Conservation (phyloP, 176 grass and related monocot species). For the Coix lacrymajobi region DNA sequence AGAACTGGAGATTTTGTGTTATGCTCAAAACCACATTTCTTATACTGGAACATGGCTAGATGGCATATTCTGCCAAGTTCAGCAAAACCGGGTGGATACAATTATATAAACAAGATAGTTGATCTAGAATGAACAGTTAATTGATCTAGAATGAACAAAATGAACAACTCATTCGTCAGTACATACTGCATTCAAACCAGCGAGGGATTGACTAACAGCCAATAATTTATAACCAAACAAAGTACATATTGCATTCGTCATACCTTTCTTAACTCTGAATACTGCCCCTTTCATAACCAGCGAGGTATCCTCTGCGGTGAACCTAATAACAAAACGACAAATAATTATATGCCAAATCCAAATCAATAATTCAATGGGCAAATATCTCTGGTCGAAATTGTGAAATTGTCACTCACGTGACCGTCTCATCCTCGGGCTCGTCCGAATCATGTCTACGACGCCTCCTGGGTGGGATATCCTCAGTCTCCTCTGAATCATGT, state of each 20-base stretch:
- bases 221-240: too few species aligned
- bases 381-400: not conserved
- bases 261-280: too few species aligned
- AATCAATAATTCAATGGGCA: not conserved
- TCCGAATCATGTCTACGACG: conserved; percentile 62
- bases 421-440: conserved; percentile 51
- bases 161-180: too few species aligned
- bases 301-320: conserved; percentile 50
- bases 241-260: too few species aligned
- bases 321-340: conserved; percentile 40
- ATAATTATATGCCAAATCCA: conserved; percentile 5
- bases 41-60: not conserved
- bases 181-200: too few species aligned
- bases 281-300: conserved; percentile 62
- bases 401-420: conserved; percentile 40
- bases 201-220: too few species aligned
- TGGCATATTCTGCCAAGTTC: not conserved
- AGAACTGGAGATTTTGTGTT: not conserved
- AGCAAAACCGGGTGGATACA: not conserved
- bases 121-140: too few species aligned
- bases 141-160: too few species aligned
- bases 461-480: conserved; percentile 47
- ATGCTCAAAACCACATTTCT: not conserved
- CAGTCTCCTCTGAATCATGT: conserved; percentile 23
- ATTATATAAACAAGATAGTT: not conserved